These are phyloP conservation scores for Leptomonas seymouri DNA, from an alignment of 208 protist species.

Conservation along the genomic window DNA sequence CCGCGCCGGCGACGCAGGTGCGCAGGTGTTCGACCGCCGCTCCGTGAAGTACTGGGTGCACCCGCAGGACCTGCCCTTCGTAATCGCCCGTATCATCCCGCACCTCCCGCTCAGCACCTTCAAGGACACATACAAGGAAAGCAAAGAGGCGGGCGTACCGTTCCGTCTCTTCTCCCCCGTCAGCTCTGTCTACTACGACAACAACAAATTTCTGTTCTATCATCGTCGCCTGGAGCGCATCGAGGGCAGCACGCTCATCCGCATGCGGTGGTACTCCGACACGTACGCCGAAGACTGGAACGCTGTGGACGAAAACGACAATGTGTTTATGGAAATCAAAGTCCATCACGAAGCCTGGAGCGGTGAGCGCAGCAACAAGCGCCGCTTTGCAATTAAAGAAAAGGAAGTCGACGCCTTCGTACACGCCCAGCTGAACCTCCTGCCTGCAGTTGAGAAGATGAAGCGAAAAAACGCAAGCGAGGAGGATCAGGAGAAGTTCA, in stretches of 20 bases:
- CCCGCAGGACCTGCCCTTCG: constrained; percentile 84
- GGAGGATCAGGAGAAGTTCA: constrained; percentile 76
- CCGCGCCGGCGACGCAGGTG: constrained; percentile 64
- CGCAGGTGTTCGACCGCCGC: constrained; percentile 87
- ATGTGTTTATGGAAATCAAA: constrained; percentile 92
- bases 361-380: constrained; percentile 89
- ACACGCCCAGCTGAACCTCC: constrained; percentile 66
- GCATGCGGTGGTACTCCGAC: constrained; percentile 90
- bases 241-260: constrained; percentile 86
- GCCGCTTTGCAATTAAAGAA: constrained; percentile 84
- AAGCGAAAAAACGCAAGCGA: constrained; percentile 74
- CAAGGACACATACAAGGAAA: constrained; percentile 80
- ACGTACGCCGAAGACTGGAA: constrained; percentile 81
- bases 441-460: constrained; percentile 76
- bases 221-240: constrained; percentile 83
- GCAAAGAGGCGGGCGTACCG: constrained; percentile 50
- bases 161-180: constrained; percentile 80
- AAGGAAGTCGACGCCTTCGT: constrained; percentile 83
- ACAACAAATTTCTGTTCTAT: constrained; percentile 86
- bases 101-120: constrained; percentile 88
- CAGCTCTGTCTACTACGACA: constrained; percentile 92
- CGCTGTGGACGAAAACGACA: constrained; percentile 52
- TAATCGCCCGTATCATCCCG: constrained; percentile 89
- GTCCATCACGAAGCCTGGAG: constrained; percentile 90
- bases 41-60: constrained; percentile 92